Evolutionary conservation across 1,139 yeast genomes (phyloP), one percentile per base, ranked within the genome.

Genomic region (Pichia sp.): DNA sequence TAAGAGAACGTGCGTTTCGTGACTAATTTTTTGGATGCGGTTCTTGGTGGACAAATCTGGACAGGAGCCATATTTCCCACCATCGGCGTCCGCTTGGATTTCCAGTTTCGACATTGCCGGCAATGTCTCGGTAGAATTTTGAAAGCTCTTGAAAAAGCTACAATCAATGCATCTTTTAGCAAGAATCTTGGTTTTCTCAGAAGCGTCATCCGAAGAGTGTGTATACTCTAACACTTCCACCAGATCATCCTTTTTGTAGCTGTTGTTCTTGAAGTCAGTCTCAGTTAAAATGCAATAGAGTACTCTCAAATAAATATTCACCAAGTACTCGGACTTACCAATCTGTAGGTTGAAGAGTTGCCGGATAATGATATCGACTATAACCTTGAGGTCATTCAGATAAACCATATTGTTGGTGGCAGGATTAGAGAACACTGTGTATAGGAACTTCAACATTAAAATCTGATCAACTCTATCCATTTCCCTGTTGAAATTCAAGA

Each of bases 321-420:
- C 78, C 51, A 90, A 72, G 49, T 80, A 75, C 59, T 85, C 90
- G 45, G 80, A 80, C 32, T 79, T 79, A 43, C 77, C 82, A 0
- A 64, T 54, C 4, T 85, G 73, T 51, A 90, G 70, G 65, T 90
- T 83, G 60, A 81, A 80, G 54, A 92, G 75, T 67, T 92, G 97
- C 55, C 98, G 74, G 4, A 90, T 77, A 53, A 92, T 76, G 8
- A 93, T 90, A 62, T 90, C 97, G n/a, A 87, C 82, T 57, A 93
- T 77, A 5, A 93, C 95, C 64, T 86, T 83, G 57, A 92, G 72
- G 68, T 93, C 99, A 65, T 93, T 93, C 58, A 88, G 75, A 67
- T 93, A 93, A 58, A 85, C 77, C 62, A 69, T 65, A 53, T 86
- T 87, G 45, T 82, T 74, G 0, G 93, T 84, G 51, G 74, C 73